phyloP scores from a whole-genome alignment of 2,329 filamentous ascomycete genomes.

The Colletotrichum somersetense region DNA sequence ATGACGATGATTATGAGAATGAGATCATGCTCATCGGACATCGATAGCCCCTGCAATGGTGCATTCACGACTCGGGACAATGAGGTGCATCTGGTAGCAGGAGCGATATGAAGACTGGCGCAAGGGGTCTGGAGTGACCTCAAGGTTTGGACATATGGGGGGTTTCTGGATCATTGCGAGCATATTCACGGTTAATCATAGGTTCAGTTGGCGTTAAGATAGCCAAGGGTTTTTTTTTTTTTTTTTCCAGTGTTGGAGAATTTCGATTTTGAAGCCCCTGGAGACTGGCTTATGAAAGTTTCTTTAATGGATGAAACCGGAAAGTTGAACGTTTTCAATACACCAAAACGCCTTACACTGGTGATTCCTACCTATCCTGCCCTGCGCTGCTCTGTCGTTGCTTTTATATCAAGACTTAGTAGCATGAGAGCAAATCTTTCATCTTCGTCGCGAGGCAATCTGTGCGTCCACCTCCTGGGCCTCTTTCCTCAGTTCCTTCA shows the following conservation, averaged over 20 bases:
- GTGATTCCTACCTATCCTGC: background rate
- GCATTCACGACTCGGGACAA: constrained; percentile 13
- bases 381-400: constrained; percentile 16
- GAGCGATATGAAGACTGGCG: constrained; percentile 22
- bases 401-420: background rate
- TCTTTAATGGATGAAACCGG: constrained; percentile 30
- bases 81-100: constrained; percentile 12
- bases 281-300: constrained; percentile 32
- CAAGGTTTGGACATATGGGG: constrained; percentile 36
- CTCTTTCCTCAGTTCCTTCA: constrained; percentile 71
- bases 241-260: background rate
- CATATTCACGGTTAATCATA: constrained; percentile 17
- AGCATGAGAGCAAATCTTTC: background rate
- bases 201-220: constrained; percentile 26
- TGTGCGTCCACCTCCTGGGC: constrained; percentile 63
- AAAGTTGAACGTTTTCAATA: constrained; percentile 14
- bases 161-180: constrained; percentile 21
- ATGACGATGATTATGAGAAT: constrained; percentile 62
- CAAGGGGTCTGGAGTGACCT: constrained; percentile 18
- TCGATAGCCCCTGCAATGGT: constrained; percentile 49
- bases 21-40: constrained; percentile 66
- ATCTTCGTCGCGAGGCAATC: constrained; percentile 48
- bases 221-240: background rate
- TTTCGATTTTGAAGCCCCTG: constrained; percentile 9
- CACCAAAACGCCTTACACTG: constrained; percentile 30